Evolutionary conservation across 768 basidiomycete genomes (phyloP), one percentile per base, ranked within the genome.

Genomic region (Mycena vitilis): DNA sequence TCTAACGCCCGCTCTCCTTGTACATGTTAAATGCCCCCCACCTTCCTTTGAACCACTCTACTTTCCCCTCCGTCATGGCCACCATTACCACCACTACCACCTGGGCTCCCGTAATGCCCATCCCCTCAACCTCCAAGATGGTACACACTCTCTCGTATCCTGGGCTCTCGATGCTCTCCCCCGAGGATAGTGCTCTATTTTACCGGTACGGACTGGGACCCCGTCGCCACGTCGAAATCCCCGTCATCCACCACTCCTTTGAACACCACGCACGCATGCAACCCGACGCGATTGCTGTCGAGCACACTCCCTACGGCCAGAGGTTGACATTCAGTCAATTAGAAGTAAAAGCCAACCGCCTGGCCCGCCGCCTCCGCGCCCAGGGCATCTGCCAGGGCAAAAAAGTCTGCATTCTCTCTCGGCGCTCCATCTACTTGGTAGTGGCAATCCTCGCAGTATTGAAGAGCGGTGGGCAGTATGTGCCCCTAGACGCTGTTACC

Each of bases 381-480:
- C 72, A 74, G 51, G 83, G 81, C n/a, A 78, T 86, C 58, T 57
- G 66, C 13, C 81, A 82, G 4, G 85, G 84, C 9, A 73, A 78
- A 47, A 78, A 83, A 20, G 83, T 86, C 53, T 84, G 84, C 67
- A 78, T 86, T 34, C 78, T 87, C n/a, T 81, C 80, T 20, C 78
- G 81, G 48, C 80, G 86, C 30, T 85, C 84, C 2, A 77, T 86
- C 13, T 65, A 76, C 18, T 77, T 85, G 69, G 74, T 85, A 15
- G 75, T 84, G 37, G 84, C 76, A 5, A 84, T 87, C 61, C 62
- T 86, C n/a, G 83, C 82, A 1, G 74, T 82, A 2, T 75, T 87
- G 56, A 85, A 85, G 74, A 79, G 80, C 16, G 86, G 85, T 11
- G 85, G 76, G 1, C 79, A 82, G 22, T 87, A 87, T 68, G 81